Base-by-base conservation (phyloP, 805 yeast genomes). In the Barnettozyma californica region DNA sequence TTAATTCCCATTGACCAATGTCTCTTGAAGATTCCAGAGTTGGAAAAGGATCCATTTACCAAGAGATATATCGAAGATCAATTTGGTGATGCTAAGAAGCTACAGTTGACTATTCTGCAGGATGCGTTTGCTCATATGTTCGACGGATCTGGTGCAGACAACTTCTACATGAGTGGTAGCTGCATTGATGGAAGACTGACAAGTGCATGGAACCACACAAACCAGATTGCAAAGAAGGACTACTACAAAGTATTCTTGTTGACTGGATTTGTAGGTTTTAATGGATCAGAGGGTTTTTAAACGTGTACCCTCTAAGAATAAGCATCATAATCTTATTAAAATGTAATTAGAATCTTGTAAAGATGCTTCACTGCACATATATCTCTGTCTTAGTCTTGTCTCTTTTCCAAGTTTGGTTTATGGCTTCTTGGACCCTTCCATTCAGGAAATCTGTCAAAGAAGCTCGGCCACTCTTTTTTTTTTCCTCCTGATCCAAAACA, bases 131-230 rank as follows among this genome's bases (percentile, higher is more conserved):
- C 74, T 4, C 74, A 70, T 51, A 70, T 70, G 74, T 69, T 84
- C 63, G 89, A 84, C 62, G 91, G 94, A 2, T 81, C 88, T 9
- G 95, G 95, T 43, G 90, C 91, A 9, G 89, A 85, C 60, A 86
- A 86, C 63, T 86, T 83, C 63, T 85, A 82, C 62, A 85, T 84
- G 73, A 87, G 90, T 27, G 95, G 95, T 2, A 80, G 87, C 2
- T 86, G 95, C 66, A 86, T 86, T 44, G 95, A 86, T 63, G 95
- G 94, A 19, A 76, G 91, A 46, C 68, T 86, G 43, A 86, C 94
- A 0, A 78, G 86, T 46, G 87, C 90, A 2, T 87, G 92, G 88
- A 87, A 85, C 58, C 87, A 87, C 75, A 85, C 90, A 47, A 86
- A 85, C 60, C 75, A 76, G 53, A 79, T 86, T 37, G 68, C 81